These are phyloP conservation scores for Dryadomyces sulphureus DNA, from an alignment of 2,329 filamentous ascomycete species.

Conservation along the genomic window DNA sequence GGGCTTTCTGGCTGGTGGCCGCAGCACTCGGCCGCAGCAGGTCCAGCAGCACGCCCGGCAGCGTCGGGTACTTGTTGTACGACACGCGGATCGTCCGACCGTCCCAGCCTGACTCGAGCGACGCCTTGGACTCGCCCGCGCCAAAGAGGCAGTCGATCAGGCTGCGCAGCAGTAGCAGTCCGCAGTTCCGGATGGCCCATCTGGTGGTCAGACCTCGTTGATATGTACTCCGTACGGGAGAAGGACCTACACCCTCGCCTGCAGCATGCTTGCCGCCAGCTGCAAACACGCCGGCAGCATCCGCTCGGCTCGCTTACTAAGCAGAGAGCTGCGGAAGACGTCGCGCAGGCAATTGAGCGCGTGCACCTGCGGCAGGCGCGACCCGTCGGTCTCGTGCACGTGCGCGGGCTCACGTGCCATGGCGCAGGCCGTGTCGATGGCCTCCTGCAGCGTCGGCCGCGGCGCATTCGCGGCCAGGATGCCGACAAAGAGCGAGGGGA, in stretches of 20 bases:
- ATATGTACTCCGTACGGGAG: too few relatives aligned
- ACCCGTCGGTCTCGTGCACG: conserved; percentile 42
- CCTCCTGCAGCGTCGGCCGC: conserved; percentile 45
- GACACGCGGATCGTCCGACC: conserved; percentile 50
- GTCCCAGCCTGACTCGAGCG: conserved; percentile 48
- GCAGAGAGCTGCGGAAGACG: conserved; percentile 69
- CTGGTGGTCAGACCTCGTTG: background rate
- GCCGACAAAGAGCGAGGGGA: conserved; percentile 74
- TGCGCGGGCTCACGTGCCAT: conserved; percentile 41
- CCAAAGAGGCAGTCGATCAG: conserved; percentile 69
- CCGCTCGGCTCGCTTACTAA: conserved; percentile 57
- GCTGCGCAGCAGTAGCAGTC: conserved; percentile 74
- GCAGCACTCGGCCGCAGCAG: conserved; percentile 32
- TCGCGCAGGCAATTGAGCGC: conserved; percentile 89
- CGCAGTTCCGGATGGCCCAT: conserved; percentile 92
- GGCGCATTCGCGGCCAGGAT: conserved; percentile 54
- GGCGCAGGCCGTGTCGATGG: conserved; percentile 45
- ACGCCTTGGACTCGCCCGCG: conserved; percentile 54
- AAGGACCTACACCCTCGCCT: conserved; percentile 54
- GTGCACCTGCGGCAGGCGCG: conserved; percentile 77
- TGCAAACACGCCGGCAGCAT: conserved; percentile 61
- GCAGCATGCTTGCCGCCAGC: conserved; percentile 67
- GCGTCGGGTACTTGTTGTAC: conserved; percentile 51
- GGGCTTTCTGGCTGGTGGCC: background rate
- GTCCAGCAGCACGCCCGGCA: conserved; percentile 47